Evolutionary conservation across 257 asterid genomes (phyloP).

Genomic region (Eucommia ulmoides): DNA sequence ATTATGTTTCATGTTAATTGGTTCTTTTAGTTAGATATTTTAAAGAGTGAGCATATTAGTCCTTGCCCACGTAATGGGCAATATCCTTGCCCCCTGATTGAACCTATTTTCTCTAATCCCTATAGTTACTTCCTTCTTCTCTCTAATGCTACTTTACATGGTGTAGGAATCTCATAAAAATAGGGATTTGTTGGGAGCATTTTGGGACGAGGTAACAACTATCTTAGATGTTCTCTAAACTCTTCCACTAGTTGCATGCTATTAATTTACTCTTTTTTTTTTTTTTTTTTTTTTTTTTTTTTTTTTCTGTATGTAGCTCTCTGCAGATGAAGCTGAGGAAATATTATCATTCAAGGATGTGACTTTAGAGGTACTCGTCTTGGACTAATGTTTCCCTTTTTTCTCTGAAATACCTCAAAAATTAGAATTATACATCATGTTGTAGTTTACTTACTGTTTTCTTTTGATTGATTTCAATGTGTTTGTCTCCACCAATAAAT

Average conservation of each 20-base stretch:
- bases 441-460: too few relatives aligned
- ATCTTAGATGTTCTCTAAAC: conserved; percentile 5
- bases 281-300: conserved; percentile 8
- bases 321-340: conserved; percentile 59
- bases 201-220: conserved; percentile 80
- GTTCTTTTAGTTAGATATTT: not conserved
- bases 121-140: conserved; percentile 8
- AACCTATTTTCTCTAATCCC: conserved; percentile 4
- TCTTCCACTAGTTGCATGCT: conserved; percentile 11
- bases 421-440: too few relatives aligned
- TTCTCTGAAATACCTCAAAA: too few relatives aligned
- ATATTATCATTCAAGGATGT: conserved; percentile 47
- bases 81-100: too few relatives aligned
- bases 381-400: conserved; percentile 5
- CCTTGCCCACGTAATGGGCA: not conserved
- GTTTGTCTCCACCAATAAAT: too few relatives aligned
- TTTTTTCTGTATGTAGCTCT: conserved; percentile 39
- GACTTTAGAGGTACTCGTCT: conserved; percentile 47
- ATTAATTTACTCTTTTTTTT: too few relatives aligned
- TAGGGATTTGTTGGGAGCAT: conserved; percentile 71
- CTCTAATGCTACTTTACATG: not conserved
- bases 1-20: not conserved
- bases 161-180: conserved; percentile 65
- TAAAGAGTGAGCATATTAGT: not conserved
- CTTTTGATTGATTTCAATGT: too few relatives aligned